phyloP scores from a whole-genome alignment of 352 stramenopile species.

The Stramenopiles sp. region DNA sequence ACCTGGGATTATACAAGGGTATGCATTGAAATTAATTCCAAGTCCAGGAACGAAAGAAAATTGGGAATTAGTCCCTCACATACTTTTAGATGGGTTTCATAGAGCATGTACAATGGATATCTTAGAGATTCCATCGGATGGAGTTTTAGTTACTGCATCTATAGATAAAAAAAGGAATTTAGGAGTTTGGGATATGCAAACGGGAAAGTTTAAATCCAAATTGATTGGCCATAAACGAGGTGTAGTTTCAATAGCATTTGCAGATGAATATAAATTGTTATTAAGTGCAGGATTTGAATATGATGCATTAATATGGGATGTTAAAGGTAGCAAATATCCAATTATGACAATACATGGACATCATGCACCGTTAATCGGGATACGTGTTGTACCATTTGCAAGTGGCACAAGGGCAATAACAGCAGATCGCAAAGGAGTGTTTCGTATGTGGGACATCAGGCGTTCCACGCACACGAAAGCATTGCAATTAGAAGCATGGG shows the following conservation, averaged over 20 bases:
- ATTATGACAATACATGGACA: constrained; percentile 42
- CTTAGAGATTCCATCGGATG: constrained; percentile 41
- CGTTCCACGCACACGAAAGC: constrained; percentile 28
- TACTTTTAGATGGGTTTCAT: background rate
- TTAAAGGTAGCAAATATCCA: constrained; percentile 38
- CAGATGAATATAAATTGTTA: constrained; percentile 38
- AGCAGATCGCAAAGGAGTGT: constrained; percentile 36
- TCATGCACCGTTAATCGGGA: constrained; percentile 38
- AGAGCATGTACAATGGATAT: constrained; percentile 26
- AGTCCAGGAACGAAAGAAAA: background rate
- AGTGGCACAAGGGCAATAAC: constrained; percentile 38
- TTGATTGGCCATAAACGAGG: constrained; percentile 38
- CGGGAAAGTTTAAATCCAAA: constrained; percentile 33
- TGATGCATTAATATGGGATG: constrained; percentile 50
- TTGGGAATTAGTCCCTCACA: background rate
- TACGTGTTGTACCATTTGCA: constrained; percentile 43
- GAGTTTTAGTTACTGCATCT: constrained; percentile 45
- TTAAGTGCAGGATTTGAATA: constrained; percentile 57
- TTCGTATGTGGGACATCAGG: constrained; percentile 60
- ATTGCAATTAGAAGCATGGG: constrained; percentile 37
- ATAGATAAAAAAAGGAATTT: constrained; percentile 32
- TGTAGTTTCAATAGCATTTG: constrained; percentile 51
- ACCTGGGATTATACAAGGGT: background rate
- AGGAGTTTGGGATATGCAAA: constrained; percentile 49
- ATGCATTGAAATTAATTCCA: background rate